phyloP scores from a whole-genome alignment of 257 asterid species.

The Ehretia macrophylla region DNA sequence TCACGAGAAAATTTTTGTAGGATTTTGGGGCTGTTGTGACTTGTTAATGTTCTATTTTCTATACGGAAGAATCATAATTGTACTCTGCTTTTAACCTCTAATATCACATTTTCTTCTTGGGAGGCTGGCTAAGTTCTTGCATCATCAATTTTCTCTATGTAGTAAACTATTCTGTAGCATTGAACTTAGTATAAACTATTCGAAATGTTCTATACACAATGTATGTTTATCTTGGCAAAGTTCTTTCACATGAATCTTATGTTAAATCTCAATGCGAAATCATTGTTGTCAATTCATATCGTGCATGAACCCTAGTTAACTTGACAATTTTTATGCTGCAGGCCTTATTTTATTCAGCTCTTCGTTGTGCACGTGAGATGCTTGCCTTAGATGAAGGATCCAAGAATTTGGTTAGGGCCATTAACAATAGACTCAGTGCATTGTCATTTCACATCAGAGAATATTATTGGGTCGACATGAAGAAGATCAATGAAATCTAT shows the following conservation, averaged over 20 bases:
- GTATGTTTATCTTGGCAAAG: too few species aligned
- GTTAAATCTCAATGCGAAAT: background rate
- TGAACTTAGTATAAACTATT: too few species aligned
- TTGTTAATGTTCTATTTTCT: background rate
- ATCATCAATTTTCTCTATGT: too few species aligned
- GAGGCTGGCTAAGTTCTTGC: background rate
- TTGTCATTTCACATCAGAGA: slow-evolving; percentile 85
- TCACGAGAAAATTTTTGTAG: too few species aligned
- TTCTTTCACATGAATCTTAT: background rate
- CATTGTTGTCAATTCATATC: background rate
- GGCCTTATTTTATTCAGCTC: slow-evolving; percentile 89
- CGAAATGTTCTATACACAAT: too few species aligned
- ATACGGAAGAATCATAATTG: background rate
- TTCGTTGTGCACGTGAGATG: slow-evolving; percentile 83
- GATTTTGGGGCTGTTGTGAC: background rate
- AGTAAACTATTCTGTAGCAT: too few species aligned
- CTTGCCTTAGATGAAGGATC: slow-evolving; percentile 72
- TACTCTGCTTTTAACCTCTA: too few species aligned
- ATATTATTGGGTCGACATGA: slow-evolving; percentile 90
- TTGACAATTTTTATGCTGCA: slow-evolving; percentile 15
- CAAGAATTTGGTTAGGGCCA: slow-evolving; percentile 66
- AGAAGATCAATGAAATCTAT: slow-evolving; percentile 80
- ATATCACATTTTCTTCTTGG: background rate
- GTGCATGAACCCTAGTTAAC: background rate
- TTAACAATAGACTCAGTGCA: slow-evolving; percentile 83